Evolutionary conservation across 768 basidiomycete genomes (phyloP), one percentile per base, ranked within the genome.

Genomic region (Tylopilus felleus): DNA sequence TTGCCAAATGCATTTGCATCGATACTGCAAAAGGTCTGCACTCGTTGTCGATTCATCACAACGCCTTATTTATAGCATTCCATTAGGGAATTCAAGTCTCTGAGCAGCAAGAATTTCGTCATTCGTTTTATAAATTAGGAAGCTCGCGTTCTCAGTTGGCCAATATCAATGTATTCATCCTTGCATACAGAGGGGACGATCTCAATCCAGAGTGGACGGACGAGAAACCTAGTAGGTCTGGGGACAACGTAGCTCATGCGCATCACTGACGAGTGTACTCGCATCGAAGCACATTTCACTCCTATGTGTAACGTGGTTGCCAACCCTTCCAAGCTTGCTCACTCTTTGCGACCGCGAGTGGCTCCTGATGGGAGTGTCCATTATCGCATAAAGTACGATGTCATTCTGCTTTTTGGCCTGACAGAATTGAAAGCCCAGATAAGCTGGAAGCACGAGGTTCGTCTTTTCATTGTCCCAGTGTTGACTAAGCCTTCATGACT

Each of bases 321-420:
- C 5, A 12, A 63, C 6, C 55, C 51, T 4, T 63, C 62, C 17
- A 7, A 12, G 4, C 12, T 58, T 19, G 55, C 28, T n/a, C n/a
- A n/a, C n/a, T n/a, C n/a, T n/a, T n/a, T n/a, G n/a, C n/a, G n/a
- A n/a, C n/a, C n/a, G n/a, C 3, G 13, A 3, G n/a, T 4, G 39
- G 28, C 41, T 8, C 45, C 8, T 14, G 50, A 28, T n/a, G 53
- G 50, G 23, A 21, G 12, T 17, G 28, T 36, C 17, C 61, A 54
- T 28, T 67, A 66, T 51, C 8, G 7, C 16, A 44, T 67, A 19
- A 33, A 61, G 0, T 72, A 65, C 48, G 65, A 73, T 1, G 61
- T 80, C 4, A 59, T 77, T 8, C 51, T 80, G 10, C 62, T 69
- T 12, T 73, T 77, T 48, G 79, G 79, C 2, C n/a, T n/a, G n/a